A percentile compares a stretch with the other conserved stretches of the same genome.
phyloP scores from a whole-genome alignment of 2,329 filamentous ascomycete species.

The Neopestalotiopsis sp. region DNA sequence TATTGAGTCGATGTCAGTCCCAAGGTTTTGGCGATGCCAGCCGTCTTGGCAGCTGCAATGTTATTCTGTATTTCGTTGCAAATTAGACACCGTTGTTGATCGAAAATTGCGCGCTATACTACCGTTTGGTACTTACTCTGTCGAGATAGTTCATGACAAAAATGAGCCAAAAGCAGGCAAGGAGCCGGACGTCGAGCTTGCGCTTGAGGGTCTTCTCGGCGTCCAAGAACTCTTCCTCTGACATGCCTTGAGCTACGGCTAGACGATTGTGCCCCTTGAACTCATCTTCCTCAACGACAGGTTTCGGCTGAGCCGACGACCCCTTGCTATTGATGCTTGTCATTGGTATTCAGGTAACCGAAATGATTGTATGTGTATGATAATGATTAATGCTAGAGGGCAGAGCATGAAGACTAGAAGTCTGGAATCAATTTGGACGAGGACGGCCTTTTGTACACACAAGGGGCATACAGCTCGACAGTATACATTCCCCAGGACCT shows the following conservation, averaged over 20 bases:
- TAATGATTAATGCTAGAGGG: neutral
- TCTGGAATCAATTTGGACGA: neutral
- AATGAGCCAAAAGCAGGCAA: neutral
- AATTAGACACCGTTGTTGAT: neutral
- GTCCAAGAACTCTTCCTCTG: neutral
- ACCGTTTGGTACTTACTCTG: neutral
- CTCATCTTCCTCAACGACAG: neutral
- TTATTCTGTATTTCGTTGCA: neutral
- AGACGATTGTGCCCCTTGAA: neutral
- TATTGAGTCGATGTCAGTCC: slow-evolving; percentile 38
- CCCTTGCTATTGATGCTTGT: neutral
- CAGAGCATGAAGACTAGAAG: neutral
- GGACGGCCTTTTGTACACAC: neutral
- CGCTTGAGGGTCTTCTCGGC: neutral
- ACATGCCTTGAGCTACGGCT: neutral
- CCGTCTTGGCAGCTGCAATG: slow-evolving; percentile 43
- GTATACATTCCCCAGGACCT: neutral
- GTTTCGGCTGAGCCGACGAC: neutral
- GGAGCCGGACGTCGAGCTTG: neutral
- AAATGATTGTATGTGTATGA: neutral
- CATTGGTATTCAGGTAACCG: neutral
- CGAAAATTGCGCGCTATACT: neutral
- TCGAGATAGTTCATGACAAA: neutral
- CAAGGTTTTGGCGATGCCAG: neutral
- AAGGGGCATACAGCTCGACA: neutral